These are phyloP conservation scores for Cerioporus squamosus DNA, from an alignment of 1,284 basidiomycete species.

Conservation along the genomic window DNA sequence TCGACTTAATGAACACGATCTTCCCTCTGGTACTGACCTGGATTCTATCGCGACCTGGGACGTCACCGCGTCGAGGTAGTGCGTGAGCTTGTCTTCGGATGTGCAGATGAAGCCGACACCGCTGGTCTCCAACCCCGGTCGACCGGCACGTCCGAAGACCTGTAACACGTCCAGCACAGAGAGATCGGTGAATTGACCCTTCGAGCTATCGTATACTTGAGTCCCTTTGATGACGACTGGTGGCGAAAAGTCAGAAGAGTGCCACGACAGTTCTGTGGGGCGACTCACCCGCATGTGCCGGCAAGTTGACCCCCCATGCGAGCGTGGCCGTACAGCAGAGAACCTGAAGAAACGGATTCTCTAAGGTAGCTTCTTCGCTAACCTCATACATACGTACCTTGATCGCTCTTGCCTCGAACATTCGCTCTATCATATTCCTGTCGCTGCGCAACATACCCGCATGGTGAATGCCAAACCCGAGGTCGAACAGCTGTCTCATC, in stretches of 20 bases:
- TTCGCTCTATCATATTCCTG: slow-evolving; percentile 93
- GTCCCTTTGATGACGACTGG: slow-evolving; percentile 97
- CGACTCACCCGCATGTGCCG: slow-evolving; percentile 88
- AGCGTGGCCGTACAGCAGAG: slow-evolving; percentile 98
- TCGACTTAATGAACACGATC: too few species aligned
- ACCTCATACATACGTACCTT: slow-evolving; percentile 58
- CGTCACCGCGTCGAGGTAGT: slow-evolving; percentile 90
- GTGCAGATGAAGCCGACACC: slow-evolving; percentile 99
- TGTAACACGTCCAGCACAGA: slow-evolving; percentile 96
- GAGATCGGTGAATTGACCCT: slow-evolving; percentile 91
- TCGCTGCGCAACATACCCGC: slow-evolving; percentile 97
- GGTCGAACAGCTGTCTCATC: slow-evolving; percentile 94
- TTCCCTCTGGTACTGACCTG: slow-evolving; percentile 56
- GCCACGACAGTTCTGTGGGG: neutral
- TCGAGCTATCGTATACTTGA: slow-evolving; percentile 91
- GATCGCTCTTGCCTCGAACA: slow-evolving; percentile 92
- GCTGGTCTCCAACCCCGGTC: slow-evolving; percentile 93
- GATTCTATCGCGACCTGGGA: slow-evolving; percentile 98
- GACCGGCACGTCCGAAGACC: slow-evolving; percentile 97
- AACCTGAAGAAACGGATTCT: slow-evolving; percentile 58
- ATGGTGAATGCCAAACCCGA: slow-evolving; percentile 97
- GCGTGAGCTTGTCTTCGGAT: slow-evolving; percentile 88
- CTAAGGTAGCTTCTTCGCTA: neutral
- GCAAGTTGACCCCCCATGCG: slow-evolving; percentile 99
- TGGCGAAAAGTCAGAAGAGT: neutral